These are phyloP conservation scores for Xylaria intraflava DNA, from an alignment of 495 filamentous ascomycete species.

Conservation along the genomic window DNA sequence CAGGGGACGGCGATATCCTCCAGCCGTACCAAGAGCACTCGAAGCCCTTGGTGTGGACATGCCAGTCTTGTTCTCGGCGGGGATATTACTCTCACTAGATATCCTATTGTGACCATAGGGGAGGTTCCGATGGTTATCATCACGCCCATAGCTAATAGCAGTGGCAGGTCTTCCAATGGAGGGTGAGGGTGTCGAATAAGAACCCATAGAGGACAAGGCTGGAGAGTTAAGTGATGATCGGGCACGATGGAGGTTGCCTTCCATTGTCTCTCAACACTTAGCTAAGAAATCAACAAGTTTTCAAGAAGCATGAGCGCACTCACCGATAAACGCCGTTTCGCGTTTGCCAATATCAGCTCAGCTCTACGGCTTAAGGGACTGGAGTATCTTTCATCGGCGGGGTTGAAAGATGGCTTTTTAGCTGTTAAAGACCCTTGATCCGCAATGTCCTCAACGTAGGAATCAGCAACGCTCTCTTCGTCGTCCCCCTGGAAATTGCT, in stretches of 20 bases:
- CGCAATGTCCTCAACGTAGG: constrained; percentile 36
- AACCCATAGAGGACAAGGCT: constrained; percentile 51
- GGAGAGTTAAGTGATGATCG: constrained; percentile 63
- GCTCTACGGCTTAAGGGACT: constrained; percentile 74
- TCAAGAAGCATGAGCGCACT: constrained; percentile 25
- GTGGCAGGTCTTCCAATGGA: constrained; percentile 31
- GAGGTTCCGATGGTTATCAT: constrained; percentile 13
- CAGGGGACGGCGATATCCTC: constrained; percentile 41
- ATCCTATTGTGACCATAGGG: constrained; percentile 33
- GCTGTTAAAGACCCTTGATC: constrained; percentile 12
- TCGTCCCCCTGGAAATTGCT: constrained; percentile 54
- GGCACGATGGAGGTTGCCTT: constrained; percentile 76
- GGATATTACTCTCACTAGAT: constrained; percentile 40
- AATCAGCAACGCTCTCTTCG: constrained; percentile 51
- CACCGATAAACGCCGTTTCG: constrained; percentile 81
- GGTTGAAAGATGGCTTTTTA: constrained; percentile 5
- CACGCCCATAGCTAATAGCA: constrained; percentile 23
- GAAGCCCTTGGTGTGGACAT: constrained; percentile 36
- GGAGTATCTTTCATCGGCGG: constrained; percentile 41
- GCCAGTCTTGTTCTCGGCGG: constrained; percentile 29
- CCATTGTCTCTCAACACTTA: constrained; percentile 65
- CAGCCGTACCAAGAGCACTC: constrained; percentile 43
- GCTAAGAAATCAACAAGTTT: neutral
- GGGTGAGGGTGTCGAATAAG: constrained; percentile 40
- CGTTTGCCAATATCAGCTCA: constrained; percentile 83